Evolutionary conservation across 768 basidiomycete species (phyloP).

Genomic region (Clavaria fumosa): DNA sequence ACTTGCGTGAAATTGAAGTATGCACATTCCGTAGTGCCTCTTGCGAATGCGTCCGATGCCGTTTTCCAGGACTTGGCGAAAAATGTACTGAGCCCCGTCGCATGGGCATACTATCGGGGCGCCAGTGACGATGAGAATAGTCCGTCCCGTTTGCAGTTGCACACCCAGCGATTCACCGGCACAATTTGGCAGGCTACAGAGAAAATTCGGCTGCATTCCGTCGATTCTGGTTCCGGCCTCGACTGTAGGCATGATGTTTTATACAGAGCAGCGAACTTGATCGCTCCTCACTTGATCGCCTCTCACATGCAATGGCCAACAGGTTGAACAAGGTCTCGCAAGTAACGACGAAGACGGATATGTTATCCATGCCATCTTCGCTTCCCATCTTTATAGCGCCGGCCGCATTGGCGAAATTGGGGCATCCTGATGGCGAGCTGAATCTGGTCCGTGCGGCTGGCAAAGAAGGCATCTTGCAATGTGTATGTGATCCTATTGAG

Average conservation of each 20-base stretch:
- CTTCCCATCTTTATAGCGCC: constrained; percentile 77
- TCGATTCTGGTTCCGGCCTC: constrained; percentile 76
- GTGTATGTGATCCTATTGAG: constrained; percentile 75
- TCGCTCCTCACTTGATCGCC: neutral
- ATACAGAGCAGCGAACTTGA: no score
- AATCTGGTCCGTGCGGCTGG: neutral
- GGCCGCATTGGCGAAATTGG: constrained; percentile 72
- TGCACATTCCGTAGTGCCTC: constrained; percentile 4
- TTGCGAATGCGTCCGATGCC: constrained; percentile 2
- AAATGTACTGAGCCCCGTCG: constrained; percentile 55
- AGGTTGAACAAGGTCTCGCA: neutral
- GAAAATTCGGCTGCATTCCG: constrained; percentile 74
- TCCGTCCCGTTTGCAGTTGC: constrained; percentile 21
- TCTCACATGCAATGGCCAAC: neutral
- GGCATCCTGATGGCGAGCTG: constrained; percentile 55
- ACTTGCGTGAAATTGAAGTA: constrained; percentile 73
- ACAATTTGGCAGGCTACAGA: constrained; percentile 27
- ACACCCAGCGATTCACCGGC: constrained; percentile 9
- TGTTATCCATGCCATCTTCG: constrained; percentile 53
- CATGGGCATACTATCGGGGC: constrained; percentile 73
- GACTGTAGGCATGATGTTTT: constrained; percentile 42
- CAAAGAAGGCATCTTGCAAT: constrained; percentile 9
- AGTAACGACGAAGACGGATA: constrained; percentile 30
- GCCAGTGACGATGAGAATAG: constrained; percentile 76
- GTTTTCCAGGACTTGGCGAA: constrained; percentile 46